Base-by-base conservation (phyloP, 768 basidiomycete genomes). In the Obba rivulosa region DNA sequence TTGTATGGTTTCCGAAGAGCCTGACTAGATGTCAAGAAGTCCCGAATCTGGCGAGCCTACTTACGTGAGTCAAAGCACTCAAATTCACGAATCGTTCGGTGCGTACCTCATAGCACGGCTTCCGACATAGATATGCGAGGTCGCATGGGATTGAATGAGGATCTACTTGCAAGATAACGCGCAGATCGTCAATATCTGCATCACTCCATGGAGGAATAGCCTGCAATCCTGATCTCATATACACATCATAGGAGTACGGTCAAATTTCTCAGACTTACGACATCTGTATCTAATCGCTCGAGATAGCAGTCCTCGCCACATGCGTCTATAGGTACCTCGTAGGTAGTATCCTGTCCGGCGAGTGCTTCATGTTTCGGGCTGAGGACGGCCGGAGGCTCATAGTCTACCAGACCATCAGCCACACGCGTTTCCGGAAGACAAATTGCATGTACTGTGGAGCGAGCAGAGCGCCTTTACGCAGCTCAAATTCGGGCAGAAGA, bases 61-160 rank as follows among this genome's bases (percentile, higher is more conserved):
- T 18, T n/a, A n/a, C n/a, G n/a, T n/a, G n/a, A n/a, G n/a, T n/a
- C n/a, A n/a, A n/a, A n/a, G n/a, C n/a, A n/a, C n/a, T n/a, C n/a
- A n/a, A n/a, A n/a, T n/a, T n/a, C n/a, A n/a, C n/a, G n/a, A n/a
- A n/a, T n/a, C n/a, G n/a, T n/a, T n/a, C n/a, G n/a, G n/a, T n/a
- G n/a, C 44, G 31, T 46, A 83, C 85, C 69, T 87, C 80, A 23
- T 63, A 62, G 60, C 85, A 87, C 4, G 81, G 76, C 51, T 77
- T 81, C 9, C 69, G 68, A 59, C 77, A 77, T 14, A 85, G 63
- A 1, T 67, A 58, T 16, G 80, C 76, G 11, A 85, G 62, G 40
- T 80, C 73, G 52, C 85, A 86, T 0, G 81, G 69, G 0, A 66
- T 60, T 3, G 66, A 58, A 40, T 80, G 72, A 7, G 76, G 75